phyloP scores from a whole-genome alignment of 495 filamentous ascomycete genomes.

The Ramalina intermedia region DNA sequence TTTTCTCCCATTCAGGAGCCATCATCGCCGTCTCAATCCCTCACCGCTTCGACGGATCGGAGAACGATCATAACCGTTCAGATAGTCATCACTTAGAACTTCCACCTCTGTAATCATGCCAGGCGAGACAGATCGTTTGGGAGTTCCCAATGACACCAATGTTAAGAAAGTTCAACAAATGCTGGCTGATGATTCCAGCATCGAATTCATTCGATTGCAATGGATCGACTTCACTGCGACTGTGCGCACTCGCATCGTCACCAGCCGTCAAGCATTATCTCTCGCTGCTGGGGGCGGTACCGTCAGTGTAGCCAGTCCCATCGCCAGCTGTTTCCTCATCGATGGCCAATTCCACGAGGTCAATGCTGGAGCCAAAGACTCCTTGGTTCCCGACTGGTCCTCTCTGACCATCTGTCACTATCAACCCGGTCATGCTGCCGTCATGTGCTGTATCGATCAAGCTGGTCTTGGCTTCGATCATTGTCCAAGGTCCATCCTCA shows the following conservation, averaged over 20 bases:
- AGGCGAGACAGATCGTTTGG: neutral
- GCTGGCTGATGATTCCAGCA: conserved; percentile 2
- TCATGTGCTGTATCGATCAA: conserved; percentile 7
- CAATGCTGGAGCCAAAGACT: conserved; percentile 1
- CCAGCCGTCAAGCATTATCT: conserved; percentile 1
- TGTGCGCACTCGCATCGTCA: conserved; percentile 3
- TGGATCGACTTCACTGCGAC: conserved; percentile 13
- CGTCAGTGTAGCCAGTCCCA: conserved; percentile 5
- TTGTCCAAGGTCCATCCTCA: conserved; percentile 2
- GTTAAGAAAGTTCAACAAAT: neutral
- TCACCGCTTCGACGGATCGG: too few species aligned
- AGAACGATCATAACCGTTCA: too few species aligned
- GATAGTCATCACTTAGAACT: too few species aligned
- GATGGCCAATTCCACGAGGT: conserved; percentile 6
- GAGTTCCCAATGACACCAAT: neutral
- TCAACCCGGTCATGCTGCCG: conserved; percentile 3
- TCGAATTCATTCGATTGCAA: conserved; percentile 14
- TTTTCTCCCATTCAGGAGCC: too few species aligned
- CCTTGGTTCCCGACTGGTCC: conserved; percentile 4
- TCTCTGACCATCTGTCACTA: conserved; percentile 3
- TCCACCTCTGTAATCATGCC: neutral
- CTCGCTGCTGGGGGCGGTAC: neutral
- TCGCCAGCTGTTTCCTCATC: conserved; percentile 4
- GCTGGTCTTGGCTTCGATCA: neutral
- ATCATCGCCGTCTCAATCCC: too few species aligned